Base-by-base conservation (phyloP, 495 filamentous ascomycete species). In the Diplogelasinospora grovesii region DNA sequence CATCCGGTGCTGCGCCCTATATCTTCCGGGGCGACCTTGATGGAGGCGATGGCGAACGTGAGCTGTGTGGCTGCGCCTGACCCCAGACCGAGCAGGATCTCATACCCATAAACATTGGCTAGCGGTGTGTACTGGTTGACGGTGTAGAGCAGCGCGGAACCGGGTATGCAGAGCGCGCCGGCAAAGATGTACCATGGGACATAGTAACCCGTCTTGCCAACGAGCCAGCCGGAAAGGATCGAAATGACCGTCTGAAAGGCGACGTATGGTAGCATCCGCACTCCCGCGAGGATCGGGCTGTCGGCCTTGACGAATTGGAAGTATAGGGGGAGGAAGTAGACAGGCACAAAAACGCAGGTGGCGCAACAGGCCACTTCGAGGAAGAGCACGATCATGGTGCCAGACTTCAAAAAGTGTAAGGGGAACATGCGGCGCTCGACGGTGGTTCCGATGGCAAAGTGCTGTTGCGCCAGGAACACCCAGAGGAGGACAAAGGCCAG, bases 181-280 rank as follows among this genome's bases (percentile, higher is more conserved):
- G 66, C 70, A 1, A 65, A 36, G 4, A 75, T 36, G 51, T 75
- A 85, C 69, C 78, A 78, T 0, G 73, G 73, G 61, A 71, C 69
- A 53, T 81, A 81, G 47, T 71, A 70, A 1, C 69, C 67, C 8
- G 59, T 46, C 20, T 61, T 63, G 1, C 59, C 49, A 49, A 85
- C 66, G 18, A 78, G 36, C 6, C 52, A 57, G 19, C 81, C 79
- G 31, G 73, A 70, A 24, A 53, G 22, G 10, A 79, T 50, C 25
- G 58, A 60, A 20, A 57, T 49, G 43, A 65, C 55, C 20, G 78
- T 67, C 33, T 71, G 49, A 3, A 77, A 31, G 29, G 65, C 30
- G 33, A 82, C 65, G 41, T 74, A 76, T 4, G 82, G 80, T 2
- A 84, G 65, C 3, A 82, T 60, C 8, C 73, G 66, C 0, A 82